Evolutionary conservation across 139 green algal species (phyloP).

Genomic region (Chlamydomonas urium): DNA sequence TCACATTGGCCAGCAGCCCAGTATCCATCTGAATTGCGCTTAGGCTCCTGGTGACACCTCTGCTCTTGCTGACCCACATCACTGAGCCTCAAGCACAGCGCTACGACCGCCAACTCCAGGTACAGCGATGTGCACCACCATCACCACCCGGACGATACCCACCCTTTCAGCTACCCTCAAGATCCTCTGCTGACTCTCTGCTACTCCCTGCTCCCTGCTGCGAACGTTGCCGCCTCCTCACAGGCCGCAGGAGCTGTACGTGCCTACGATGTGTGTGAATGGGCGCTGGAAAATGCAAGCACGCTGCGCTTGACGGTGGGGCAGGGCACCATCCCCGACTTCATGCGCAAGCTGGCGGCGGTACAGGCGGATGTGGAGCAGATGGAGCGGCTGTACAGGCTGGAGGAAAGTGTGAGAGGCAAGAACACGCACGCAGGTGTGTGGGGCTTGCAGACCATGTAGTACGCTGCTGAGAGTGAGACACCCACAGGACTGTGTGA

Average conservation of each 20-base stretch:
- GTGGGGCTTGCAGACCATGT: neutral
- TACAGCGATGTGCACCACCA: too few species aligned
- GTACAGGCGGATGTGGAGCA: neutral
- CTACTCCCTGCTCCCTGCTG: too few species aligned
- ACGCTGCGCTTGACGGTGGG: neutral
- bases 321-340: neutral
- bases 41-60: too few species aligned
- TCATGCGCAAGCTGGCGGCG: conserved; percentile 6
- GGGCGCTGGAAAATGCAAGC: neutral
- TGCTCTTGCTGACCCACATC: too few species aligned
- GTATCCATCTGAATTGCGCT: too few species aligned
- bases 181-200: too few species aligned
- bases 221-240: too few species aligned
- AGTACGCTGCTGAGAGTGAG: neutral
- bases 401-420: neutral
- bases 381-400: neutral
- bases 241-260: neutral
- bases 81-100: too few species aligned
- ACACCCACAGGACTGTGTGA: neutral
- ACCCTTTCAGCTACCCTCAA: too few species aligned
- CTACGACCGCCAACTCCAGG: too few species aligned
- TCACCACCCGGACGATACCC: too few species aligned
- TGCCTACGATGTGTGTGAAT: neutral
- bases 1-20: too few species aligned
- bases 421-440: neutral